Base-by-base conservation (phyloP, 2,329 filamentous ascomycete species). In the Parastagonospora avenae region DNA sequence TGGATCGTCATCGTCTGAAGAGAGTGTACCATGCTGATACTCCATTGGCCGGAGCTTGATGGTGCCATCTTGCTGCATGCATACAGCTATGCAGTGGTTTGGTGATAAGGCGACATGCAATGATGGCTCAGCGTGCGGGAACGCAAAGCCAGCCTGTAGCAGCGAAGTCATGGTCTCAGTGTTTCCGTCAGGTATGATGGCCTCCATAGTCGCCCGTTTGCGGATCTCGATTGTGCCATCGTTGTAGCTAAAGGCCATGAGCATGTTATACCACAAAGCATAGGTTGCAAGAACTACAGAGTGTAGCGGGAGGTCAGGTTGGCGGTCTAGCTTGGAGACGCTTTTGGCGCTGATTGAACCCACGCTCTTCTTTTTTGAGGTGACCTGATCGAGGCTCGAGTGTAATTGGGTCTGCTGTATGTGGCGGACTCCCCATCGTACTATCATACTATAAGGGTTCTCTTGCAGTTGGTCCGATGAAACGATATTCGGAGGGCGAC, bases 181-280 rank as follows among this genome's bases (percentile, higher is more conserved):
- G 61, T 89, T 87, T 27, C 82, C 80, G 48, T 88, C 82, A 4
- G 83, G 81, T 55, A 84, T 86, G 1, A 92, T 77, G 46, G 87
- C 81, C 4, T 85, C 80, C 82, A 96, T 88, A 0, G 85, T 89
- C 41, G 83, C 80, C 9, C 91, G 84, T 65, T 95, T 89, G 48
- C 90, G 85, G 71, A 93, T 90, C 60, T 94, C 87, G 3, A 95
- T 79, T 0, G 86, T 88, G 9, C 92, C 90, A 68, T 96, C 92
- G 54, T 89, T 89, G 62, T 90, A 90, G 24, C 83, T 82, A 51
- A 96, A 79, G 28, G 88, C 86, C 2, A 96, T 57, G 2, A 89
- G 80, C 51, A 85, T 91, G 42, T 89, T 88, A 52, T 88, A 85
- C 61, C 89, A 88, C 14, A 89, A 79, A 2, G 85, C 77, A 40